phyloP scores from a whole-genome alignment of 208 protist species.

The Leptomonas seymouri region DNA sequence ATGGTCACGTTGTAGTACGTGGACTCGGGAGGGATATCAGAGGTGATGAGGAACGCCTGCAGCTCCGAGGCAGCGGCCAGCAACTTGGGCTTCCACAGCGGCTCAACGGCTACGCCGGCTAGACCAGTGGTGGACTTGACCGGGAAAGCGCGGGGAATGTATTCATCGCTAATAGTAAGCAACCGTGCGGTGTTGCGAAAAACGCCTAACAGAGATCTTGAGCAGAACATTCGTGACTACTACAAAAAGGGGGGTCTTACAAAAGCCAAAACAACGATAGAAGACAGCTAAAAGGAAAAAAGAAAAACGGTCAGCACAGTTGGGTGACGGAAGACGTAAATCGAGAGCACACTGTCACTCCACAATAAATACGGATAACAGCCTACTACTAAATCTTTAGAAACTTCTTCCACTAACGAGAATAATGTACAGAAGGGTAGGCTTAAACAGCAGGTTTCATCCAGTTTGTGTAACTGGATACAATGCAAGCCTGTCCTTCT shows the following conservation, averaged over 20 bases:
- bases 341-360: not conserved
- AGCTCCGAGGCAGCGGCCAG: slow-evolving; percentile 84
- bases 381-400: not conserved
- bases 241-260: not conserved
- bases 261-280: slow-evolving; percentile 5
- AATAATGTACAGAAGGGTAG: not conserved
- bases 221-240: slow-evolving; percentile 19
- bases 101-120: slow-evolving; percentile 88
- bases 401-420: not conserved
- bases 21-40: slow-evolving; percentile 89
- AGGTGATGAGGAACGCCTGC: slow-evolving; percentile 79
- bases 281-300: not conserved
- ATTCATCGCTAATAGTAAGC: slow-evolving; percentile 88
- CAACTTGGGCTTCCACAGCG: slow-evolving; percentile 92
- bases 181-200: slow-evolving; percentile 55
- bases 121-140: slow-evolving; percentile 91
- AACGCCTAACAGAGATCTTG: slow-evolving; percentile 33
- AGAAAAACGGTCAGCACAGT: no score
- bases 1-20: slow-evolving; percentile 93
- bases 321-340: no score
- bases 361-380: not conserved
- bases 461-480: not conserved
- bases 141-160: slow-evolving; percentile 91
- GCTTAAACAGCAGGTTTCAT: not conserved
- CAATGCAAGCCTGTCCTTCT: not conserved